Conservation (phyloP, 2,329 filamentous ascomycete species). For the Aphanocladium album region DNA sequence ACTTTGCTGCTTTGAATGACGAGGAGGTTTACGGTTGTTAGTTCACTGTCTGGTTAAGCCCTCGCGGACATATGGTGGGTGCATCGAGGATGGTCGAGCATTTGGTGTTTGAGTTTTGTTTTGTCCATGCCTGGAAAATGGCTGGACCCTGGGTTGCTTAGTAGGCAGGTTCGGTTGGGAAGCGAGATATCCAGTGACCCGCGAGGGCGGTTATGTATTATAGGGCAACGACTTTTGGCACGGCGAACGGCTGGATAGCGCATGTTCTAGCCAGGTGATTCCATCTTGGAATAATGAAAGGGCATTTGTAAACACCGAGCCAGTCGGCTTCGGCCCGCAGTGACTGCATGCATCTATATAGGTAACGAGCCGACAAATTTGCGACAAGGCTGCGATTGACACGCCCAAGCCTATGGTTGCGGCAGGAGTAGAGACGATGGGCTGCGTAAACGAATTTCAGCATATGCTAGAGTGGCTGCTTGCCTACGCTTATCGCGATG, state of each 20-base stretch:
- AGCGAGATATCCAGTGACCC: not conserved
- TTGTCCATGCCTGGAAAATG: slow-evolving; percentile 17
- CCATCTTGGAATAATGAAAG: not conserved
- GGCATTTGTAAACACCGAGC: not conserved
- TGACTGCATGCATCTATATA: not conserved
- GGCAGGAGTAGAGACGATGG: too few species aligned
- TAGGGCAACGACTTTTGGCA: slow-evolving; percentile 3
- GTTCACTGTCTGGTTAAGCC: not conserved
- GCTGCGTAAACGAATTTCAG: too few species aligned
- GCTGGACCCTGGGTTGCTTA: not conserved
- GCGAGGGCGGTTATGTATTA: slow-evolving; percentile 2
- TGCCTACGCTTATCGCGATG: not conserved
- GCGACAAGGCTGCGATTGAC: too few species aligned
- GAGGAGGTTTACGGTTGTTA: not conserved
- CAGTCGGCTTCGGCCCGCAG: not conserved
- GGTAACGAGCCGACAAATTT: too few species aligned
- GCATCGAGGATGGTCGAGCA: not conserved
- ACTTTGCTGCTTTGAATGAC: not conserved
- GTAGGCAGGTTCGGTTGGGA: not conserved
- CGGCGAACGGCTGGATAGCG: not conserved
- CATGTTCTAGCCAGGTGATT: not conserved
- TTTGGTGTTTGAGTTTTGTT: slow-evolving; percentile 1
- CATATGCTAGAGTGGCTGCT: too few species aligned
- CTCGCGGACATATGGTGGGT: not conserved
- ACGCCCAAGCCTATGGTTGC: too few species aligned